Percentiles rank a stretch among this genome's conserved stretches.
Evolutionary conservation across 306 rosid genomes (phyloP).

Genomic region (Prunus padus): DNA sequence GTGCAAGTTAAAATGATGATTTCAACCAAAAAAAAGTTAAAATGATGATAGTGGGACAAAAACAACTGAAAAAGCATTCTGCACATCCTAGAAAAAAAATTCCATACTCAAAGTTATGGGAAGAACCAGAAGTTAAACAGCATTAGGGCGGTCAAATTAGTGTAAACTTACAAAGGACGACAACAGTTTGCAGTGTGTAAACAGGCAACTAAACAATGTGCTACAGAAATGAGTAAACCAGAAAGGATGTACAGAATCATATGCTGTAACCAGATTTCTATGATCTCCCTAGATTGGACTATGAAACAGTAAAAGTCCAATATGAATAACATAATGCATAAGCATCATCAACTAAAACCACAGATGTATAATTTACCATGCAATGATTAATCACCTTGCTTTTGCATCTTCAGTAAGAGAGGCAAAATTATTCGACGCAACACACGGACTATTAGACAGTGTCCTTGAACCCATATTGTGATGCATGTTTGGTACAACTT

Average conservation of each 20-base stretch:
- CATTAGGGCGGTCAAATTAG: not conserved
- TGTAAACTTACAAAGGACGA: not conserved
- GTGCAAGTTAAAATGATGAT: not conserved
- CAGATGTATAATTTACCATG: constrained; percentile 24
- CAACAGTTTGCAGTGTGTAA: not conserved
- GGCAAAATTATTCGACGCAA: constrained; percentile 59
- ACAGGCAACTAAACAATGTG: not conserved
- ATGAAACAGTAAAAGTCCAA: not conserved
- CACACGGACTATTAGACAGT: constrained; percentile 45
- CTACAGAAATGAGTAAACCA: not conserved
- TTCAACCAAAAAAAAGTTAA: too few species aligned
- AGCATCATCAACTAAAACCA: constrained; percentile 22
- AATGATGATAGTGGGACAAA: not conserved
- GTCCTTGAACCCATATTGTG: constrained; percentile 47
- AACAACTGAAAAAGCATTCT: not conserved
- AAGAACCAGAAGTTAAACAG: not conserved
- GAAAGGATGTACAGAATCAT: constrained; percentile 2
- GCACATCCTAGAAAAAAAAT: not conserved
- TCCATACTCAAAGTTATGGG: not conserved
- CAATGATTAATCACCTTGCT: constrained; percentile 67
- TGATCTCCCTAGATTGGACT: constrained; percentile 6
- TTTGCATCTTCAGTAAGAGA: constrained; percentile 69
- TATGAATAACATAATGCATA: constrained; percentile 2
- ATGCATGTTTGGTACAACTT: constrained; percentile 42
- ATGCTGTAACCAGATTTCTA: not conserved